Percentiles rank a stretch among this genome's conserved stretches.
phyloP scores from a whole-genome alignment of 169 alveolate genomes.

The Hepatocystis sp. region DNA sequence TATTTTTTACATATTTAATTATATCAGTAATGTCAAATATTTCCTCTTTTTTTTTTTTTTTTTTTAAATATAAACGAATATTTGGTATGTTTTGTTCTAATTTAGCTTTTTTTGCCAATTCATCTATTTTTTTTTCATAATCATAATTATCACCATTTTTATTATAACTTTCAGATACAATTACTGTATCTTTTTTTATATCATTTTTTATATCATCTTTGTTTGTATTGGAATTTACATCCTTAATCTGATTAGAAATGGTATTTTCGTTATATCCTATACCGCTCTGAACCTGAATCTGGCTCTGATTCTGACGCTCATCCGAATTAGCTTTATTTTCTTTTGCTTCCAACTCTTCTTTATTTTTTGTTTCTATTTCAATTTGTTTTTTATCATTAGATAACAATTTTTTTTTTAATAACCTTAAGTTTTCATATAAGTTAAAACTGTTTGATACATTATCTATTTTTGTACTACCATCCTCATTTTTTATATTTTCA shows the following conservation, averaged over 20 bases:
- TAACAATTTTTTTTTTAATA: constrained; percentile 22
- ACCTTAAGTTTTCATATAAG: constrained; percentile 27
- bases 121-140: too few species aligned
- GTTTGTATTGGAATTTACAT: background rate
- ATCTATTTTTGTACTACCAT: constrained; percentile 2
- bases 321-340: background rate
- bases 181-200: constrained; percentile 8
- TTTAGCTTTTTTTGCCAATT: background rate
- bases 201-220: constrained; percentile 14
- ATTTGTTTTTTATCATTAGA: background rate
- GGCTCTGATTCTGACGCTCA: too few species aligned
- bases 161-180: constrained; percentile 1
- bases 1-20: constrained; percentile 43
- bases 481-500: background rate
- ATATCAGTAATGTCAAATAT: constrained; percentile 46
- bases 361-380: background rate
- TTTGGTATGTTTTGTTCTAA: background rate
- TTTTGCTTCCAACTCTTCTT: constrained; percentile 1
- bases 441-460: constrained; percentile 11
- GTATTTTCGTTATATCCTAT: constrained; percentile 1
- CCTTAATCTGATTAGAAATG: too few species aligned
- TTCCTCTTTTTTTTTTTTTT: constrained; percentile 49
- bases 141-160: too few species aligned
- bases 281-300: background rate
- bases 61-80: constrained; percentile 26